These are phyloP conservation scores for Mallotus nudiflorus DNA, from an alignment of 345 rosid species.

Conservation along the genomic window DNA sequence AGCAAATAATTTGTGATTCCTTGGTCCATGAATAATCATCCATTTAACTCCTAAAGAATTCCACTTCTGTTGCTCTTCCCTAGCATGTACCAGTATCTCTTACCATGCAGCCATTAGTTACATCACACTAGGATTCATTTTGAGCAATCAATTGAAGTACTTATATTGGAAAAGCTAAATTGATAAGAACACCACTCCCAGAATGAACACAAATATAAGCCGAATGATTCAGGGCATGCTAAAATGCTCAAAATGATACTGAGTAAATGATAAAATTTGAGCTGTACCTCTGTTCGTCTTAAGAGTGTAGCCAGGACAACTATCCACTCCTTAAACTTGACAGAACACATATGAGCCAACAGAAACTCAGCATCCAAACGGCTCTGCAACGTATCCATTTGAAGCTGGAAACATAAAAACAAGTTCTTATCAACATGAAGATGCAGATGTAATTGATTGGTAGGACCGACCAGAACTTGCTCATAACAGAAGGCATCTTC, in stretches of 20 bases:
- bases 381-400: conserved; percentile 93
- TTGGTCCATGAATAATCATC: not conserved
- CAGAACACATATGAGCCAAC: conserved; percentile 97
- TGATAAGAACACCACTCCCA: not conserved
- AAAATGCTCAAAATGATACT: not conserved
- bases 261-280: not conserved
- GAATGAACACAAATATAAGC: not conserved
- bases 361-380: conserved; percentile 94
- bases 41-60: not conserved
- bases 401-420: conserved; percentile 56
- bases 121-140: not conserved
- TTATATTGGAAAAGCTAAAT: too few relatives aligned
- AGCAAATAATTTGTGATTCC: not conserved
- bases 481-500: not conserved
- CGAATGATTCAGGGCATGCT: not conserved
- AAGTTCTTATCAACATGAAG: conserved; percentile 4
- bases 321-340: conserved; percentile 98
- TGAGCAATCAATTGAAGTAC: not conserved
- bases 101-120: not conserved
- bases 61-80: not conserved
- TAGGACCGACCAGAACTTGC: not conserved
- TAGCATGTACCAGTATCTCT: not conserved
- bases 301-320: conserved; percentile 94
- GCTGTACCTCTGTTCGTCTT: conserved; percentile 78
- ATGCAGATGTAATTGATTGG: not conserved